These are phyloP conservation scores for Coleophoma crateriformis DNA, from an alignment of 2,329 filamentous ascomycete species.

Conservation along the genomic window DNA sequence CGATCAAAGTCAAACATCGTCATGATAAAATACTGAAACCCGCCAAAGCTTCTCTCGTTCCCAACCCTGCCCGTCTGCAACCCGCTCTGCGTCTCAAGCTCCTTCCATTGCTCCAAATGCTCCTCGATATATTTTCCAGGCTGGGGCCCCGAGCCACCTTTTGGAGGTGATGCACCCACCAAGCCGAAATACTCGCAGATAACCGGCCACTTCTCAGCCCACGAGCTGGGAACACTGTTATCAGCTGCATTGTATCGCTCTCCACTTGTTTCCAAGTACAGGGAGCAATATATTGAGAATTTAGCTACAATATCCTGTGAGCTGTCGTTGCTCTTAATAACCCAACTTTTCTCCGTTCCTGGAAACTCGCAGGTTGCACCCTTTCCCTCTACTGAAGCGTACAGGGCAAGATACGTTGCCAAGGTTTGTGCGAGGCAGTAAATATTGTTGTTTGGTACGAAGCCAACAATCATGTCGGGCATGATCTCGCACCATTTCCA, in stretches of 20 bases:
- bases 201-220: constrained; percentile 38
- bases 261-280: constrained; percentile 32
- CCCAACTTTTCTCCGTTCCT: constrained; percentile 28
- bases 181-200: constrained; percentile 40
- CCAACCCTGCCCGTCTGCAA: constrained; percentile 33
- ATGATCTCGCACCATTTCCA: constrained; percentile 39
- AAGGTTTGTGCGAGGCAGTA: constrained; percentile 36
- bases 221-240: constrained; percentile 28
- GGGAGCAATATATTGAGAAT: constrained; percentile 33
- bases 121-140: constrained; percentile 28
- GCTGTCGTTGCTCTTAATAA: constrained; percentile 28
- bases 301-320: constrained; percentile 31
- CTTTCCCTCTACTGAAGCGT: constrained; percentile 28
- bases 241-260: constrained; percentile 37
- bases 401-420: constrained; percentile 31
- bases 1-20: constrained; percentile 39
- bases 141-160: constrained; percentile 24
- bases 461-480: constrained; percentile 37
- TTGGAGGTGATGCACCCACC: constrained; percentile 29
- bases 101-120: constrained; percentile 25
- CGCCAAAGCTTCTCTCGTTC: constrained; percentile 29
- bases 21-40: constrained; percentile 37
- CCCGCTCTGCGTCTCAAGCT: constrained; percentile 27
- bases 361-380: constrained; percentile 30
- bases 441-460: constrained; percentile 36